Evolutionary conservation across 768 basidiomycete species (phyloP), one percentile per base, ranked within the genome.

Genomic region (Naematelia encephala): DNA sequence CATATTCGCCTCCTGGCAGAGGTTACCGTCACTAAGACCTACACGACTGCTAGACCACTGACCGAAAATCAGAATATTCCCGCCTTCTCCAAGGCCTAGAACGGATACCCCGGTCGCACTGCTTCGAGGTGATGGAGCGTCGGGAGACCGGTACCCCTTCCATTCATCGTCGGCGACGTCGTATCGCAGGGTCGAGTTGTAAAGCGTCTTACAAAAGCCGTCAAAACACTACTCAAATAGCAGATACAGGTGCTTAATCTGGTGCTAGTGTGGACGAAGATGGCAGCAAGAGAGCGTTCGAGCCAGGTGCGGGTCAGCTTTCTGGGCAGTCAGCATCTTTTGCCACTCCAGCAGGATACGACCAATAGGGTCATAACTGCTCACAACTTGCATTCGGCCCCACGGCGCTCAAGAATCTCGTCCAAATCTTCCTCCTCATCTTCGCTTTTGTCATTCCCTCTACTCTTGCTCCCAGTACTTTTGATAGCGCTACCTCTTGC

Each of bases 141-240:
- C 90, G 12, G 85, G 86, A 0, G 88, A 90, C 25, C 90, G 81
- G 62, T 90, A 92, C 67, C 84, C 85, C 10, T 88, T 82, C 91
- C 91, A 94, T 80, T 94, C 91, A 67, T 92, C 86, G 85, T 88
- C 51, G 12, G 51, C 14, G 21, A 46, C 28, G 26, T 53, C 49
- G 45, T 49, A 34, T 25, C 22, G 5, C 8, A 54, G n/a, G 22
- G 39, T 19, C 5, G 21, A 19, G 13, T 51, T 21, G 25, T 21
- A 55, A 39, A 51, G 47, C 26, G 89, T 87, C 14, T 89, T 87
- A 72, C 85, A 88, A 11, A 85, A 85, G 60, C 93, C 92, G 47
- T 92, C 89, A 59, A 91, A 93, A 74, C 86, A 90, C 71, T 91
- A 89, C 0, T 89, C 89, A 29, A 90, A 86, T 60, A 82, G 87